phyloP scores from a whole-genome alignment of 768 basidiomycete species.

The Steccherinum ochraceum region DNA sequence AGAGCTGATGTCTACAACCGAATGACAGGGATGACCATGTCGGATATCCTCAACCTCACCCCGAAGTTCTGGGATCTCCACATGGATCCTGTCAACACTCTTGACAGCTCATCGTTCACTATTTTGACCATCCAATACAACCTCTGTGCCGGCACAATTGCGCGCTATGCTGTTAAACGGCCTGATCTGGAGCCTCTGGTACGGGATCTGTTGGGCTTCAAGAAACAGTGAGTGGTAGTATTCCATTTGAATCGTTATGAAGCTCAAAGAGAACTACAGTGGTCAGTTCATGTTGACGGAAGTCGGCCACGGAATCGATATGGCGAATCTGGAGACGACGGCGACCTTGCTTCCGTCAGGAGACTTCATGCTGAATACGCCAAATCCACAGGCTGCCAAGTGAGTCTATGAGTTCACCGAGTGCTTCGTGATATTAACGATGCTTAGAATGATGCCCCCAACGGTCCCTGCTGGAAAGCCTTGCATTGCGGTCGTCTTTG shows the following conservation, averaged over 20 bases:
- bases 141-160: slow-evolving; percentile 19
- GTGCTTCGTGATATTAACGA: not conserved
- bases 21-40: slow-evolving; percentile 14
- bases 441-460: slow-evolving; percentile 38
- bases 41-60: slow-evolving; percentile 18
- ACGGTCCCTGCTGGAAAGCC: slow-evolving; percentile 30
- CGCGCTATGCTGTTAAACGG: slow-evolving; percentile 14
- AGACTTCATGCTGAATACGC: slow-evolving; percentile 32
- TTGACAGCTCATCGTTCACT: slow-evolving; percentile 17
- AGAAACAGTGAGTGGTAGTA: slow-evolving; percentile 19
- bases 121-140: slow-evolving; percentile 24
- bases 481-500: slow-evolving; percentile 34
- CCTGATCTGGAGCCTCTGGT: slow-evolving; percentile 20
- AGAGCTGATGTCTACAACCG: not conserved
- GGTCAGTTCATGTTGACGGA: slow-evolving; percentile 41
- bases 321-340: slow-evolving; percentile 35
- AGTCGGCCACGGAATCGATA: slow-evolving; percentile 41
- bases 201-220: slow-evolving; percentile 21
- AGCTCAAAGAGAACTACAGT: slow-evolving; percentile 15
- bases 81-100: not conserved
- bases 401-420: slow-evolving; percentile 13
- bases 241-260: not conserved
- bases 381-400: slow-evolving; percentile 31
- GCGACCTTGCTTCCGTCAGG: slow-evolving; percentile 34
- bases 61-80: slow-evolving; percentile 20